Evolutionary conservation across 495 filamentous ascomycete species (phyloP).

Genomic region (Neurospora sp.): DNA sequence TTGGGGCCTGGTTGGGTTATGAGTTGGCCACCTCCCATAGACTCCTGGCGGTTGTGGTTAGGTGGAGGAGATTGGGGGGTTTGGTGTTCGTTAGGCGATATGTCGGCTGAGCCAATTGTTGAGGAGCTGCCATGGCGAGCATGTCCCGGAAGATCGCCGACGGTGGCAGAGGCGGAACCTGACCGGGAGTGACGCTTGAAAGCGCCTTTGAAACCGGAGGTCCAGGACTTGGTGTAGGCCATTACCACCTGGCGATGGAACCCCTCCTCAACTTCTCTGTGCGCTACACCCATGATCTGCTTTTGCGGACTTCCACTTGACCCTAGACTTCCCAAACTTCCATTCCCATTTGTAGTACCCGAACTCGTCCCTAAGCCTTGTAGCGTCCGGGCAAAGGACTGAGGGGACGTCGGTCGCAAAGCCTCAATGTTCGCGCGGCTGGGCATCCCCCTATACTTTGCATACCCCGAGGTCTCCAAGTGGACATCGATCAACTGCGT

Average conservation of each 20-base stretch:
- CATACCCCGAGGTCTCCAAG: conserved; percentile 37
- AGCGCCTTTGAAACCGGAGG: conserved; percentile 29
- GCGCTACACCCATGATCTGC: background rate
- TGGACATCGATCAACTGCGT: conserved; percentile 34
- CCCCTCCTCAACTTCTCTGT: conserved; percentile 13
- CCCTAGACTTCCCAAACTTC: background rate
- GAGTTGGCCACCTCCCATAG: conserved; percentile 7
- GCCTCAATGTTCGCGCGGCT: conserved; percentile 23
- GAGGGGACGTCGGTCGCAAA: conserved; percentile 20
- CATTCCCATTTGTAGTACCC: background rate
- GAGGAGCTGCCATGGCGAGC: conserved; percentile 23
- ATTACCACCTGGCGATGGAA: conserved; percentile 42
- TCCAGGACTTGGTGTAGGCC: conserved; percentile 36
- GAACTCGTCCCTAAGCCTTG: conserved; percentile 1
- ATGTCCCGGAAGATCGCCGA: conserved; percentile 13
- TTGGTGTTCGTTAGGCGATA: background rate
- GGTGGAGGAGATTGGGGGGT: conserved; percentile 5
- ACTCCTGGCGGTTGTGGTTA: conserved; percentile 1
- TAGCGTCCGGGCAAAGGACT: conserved; percentile 12
- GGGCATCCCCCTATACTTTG: conserved; percentile 39
- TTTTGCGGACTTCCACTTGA: background rate
- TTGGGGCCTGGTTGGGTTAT: conserved; percentile 36
- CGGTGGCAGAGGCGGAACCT: background rate
- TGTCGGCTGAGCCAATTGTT: conserved; percentile 26
- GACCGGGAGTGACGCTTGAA: conserved; percentile 23